Base-by-base conservation (phyloP, 1,139 yeast species). In the Kodamaea suecica region DNA sequence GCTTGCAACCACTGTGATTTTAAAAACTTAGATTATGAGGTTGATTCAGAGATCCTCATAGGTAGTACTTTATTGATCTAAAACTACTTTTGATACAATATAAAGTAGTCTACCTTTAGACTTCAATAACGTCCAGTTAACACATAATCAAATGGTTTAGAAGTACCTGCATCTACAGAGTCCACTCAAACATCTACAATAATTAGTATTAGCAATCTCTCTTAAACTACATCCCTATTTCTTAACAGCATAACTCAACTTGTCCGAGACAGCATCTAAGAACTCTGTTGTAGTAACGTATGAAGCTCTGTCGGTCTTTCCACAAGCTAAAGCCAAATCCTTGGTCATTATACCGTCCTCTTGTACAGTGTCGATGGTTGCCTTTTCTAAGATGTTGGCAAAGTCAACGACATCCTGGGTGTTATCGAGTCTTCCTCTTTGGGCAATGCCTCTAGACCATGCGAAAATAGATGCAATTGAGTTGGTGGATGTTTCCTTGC, bases 381-480 rank as follows among this genome's bases (percentile, higher is more conserved):
- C 92, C 56, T 71, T 66, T 67, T 90, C 97, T 49, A 90, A 74
- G 30, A 71, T 62, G 55, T 83, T 70, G 43, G 87, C 97, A 57
- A 90, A 90, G 44, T 76, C 65, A 39, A 80, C 76, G 31, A 90
- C 95, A 20, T 84, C 92, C 21, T 92, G 94, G 30, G 95, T 87
- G 35, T 64, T 63, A 61, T 90, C 97, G 45, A 90, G 73, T 58
- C 76, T 80, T 50, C 97, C 97, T 69, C 97, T 85, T 71, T 84
- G 94, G 48, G 78, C 78, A 40, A 90, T 62, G 52, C 97, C 97
- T 59, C 95, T 80, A 34, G 95, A 76, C 97, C 97, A 90, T 27
- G 97, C 97, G 53, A 82, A 90, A 52, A 90, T 90, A 19, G 96
- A 87, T n/a, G 97, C 97, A 64, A 90, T 90, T 29, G 97, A 88